phyloP scores from a whole-genome alignment of 2,329 filamentous ascomycete genomes.

The Chaetomiaceae sp. region DNA sequence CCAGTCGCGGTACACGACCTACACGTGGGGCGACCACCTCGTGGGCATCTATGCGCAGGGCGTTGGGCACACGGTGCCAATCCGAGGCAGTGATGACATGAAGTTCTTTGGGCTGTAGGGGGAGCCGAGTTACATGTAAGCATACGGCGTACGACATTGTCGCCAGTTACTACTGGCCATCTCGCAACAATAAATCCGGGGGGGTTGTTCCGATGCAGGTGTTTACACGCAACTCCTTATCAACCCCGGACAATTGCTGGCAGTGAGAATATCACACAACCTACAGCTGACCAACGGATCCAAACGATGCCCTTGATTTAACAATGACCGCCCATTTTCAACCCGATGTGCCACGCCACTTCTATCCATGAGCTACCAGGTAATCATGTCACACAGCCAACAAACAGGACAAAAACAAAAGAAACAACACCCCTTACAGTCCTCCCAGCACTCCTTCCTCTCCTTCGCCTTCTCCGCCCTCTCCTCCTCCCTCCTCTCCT shows the following conservation, averaged over 20 bases:
- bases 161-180: no score
- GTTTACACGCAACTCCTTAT: no score
- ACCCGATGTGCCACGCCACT: no score
- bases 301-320: no score
- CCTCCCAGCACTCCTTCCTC: background rate
- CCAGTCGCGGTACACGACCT: slow-evolving; percentile 25
- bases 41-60: slow-evolving; percentile 29
- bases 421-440: no score
- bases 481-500: background rate
- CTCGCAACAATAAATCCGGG: background rate
- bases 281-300: no score
- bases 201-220: no score
- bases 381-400: background rate
- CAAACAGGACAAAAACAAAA: background rate
- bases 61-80: slow-evolving; percentile 30
- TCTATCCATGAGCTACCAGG: background rate
- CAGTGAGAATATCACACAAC: no score
- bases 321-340: no score
- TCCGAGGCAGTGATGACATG: slow-evolving; percentile 28
- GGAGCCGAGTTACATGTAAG: background rate
- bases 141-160: background rate
- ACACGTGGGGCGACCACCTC: slow-evolving; percentile 27
- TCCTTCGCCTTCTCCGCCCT: background rate
- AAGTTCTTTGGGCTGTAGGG: slow-evolving; percentile 27
- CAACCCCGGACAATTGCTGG: no score